phyloP scores from a whole-genome alignment of 1,284 basidiomycete genomes.

The Acaromyces ingoldii region DNA sequence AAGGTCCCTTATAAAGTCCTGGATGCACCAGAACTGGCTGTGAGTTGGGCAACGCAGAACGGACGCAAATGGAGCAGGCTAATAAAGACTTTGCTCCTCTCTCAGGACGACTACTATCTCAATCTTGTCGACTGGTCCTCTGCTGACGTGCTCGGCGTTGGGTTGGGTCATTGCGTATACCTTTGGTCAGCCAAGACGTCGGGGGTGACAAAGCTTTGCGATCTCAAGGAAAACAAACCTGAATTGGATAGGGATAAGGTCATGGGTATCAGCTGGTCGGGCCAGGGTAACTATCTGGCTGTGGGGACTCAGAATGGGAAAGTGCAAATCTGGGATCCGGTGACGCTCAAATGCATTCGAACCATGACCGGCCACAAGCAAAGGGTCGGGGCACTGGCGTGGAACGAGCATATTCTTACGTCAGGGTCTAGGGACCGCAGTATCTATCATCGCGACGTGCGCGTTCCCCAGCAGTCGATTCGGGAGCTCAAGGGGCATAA shows the following conservation, averaged over 20 bases:
- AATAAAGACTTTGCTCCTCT: not conserved
- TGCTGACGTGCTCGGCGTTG: slow-evolving; percentile 89
- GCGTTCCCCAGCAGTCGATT: slow-evolving; percentile 67
- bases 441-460: slow-evolving; percentile 87
- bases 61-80: too few relatives aligned
- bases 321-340: slow-evolving; percentile 92
- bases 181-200: slow-evolving; percentile 94
- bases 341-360: slow-evolving; percentile 68
- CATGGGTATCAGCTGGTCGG: slow-evolving; percentile 65
- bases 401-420: slow-evolving; percentile 82
- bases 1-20: slow-evolving; percentile 96
- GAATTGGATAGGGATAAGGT: slow-evolving; percentile 57
- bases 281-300: slow-evolving; percentile 65
- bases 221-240: too few relatives aligned
- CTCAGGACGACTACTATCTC: slow-evolving; percentile 87
- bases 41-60: slow-evolving; percentile 7
- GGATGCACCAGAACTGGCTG: slow-evolving; percentile 81
- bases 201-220: slow-evolving; percentile 83
- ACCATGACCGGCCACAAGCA: slow-evolving; percentile 78
- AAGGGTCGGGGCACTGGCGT: slow-evolving; percentile 86
- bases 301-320: slow-evolving; percentile 83
- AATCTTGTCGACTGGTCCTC: slow-evolving; percentile 97
- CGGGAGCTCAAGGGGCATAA: slow-evolving; percentile 74
- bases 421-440: slow-evolving; percentile 87
- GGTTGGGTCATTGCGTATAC: slow-evolving; percentile 85